Evolutionary conservation across 2,329 filamentous ascomycete genomes (phyloP), one percentile per base, ranked within the genome.

Genomic region (Pseudogymnoascus sp.): DNA sequence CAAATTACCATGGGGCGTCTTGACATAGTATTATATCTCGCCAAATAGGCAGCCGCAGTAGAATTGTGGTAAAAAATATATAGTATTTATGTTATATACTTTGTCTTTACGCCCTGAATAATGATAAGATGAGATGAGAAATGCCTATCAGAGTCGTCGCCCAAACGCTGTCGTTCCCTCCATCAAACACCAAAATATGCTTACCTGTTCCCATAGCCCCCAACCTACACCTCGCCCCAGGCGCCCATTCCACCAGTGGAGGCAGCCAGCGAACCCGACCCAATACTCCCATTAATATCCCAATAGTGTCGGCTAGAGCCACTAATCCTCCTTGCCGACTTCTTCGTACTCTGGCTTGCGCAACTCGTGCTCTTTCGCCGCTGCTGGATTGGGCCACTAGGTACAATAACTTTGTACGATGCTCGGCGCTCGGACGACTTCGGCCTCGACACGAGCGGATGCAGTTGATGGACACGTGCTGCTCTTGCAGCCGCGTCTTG

Each of bases 281-380:
- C 90, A 23, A 91, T 83, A 87, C 92, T 5, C 86, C 89, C 25
- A 8, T 91, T 91, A 67, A 96, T 85, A 74, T 96, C 93, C 93
- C 93, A 97, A 75, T 96, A 97, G 73, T 96, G 91, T 62, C 91
- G 80, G 53, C 87, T 90, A 50, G 89, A 93, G 36, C 85, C 83
- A 67, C 85, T 88, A 69, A 86, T 90, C 61, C 83, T 80, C 70
- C 82, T 81, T 40, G 85, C 87, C 36, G 85, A 90, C 69, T 88
- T 86, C 73, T 89, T 88, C 6, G 90, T 91, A 74, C 90, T 96
- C 76, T 96, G 91, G 72, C 90, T 96, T 3, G 91, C 91, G 74
- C 91, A 96, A 74, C 90, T 96, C 64, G 86, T 84, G 64, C 81
- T 76, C 8, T 77, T 70, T 63, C 72, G 71, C 63, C 70, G 74